A percentile compares a stretch with the other conserved stretches of the same genome.
These are phyloP conservation scores for Magnusiomyces paraingens DNA, from an alignment of 1,139 yeast species.

Conservation along the genomic window DNA sequence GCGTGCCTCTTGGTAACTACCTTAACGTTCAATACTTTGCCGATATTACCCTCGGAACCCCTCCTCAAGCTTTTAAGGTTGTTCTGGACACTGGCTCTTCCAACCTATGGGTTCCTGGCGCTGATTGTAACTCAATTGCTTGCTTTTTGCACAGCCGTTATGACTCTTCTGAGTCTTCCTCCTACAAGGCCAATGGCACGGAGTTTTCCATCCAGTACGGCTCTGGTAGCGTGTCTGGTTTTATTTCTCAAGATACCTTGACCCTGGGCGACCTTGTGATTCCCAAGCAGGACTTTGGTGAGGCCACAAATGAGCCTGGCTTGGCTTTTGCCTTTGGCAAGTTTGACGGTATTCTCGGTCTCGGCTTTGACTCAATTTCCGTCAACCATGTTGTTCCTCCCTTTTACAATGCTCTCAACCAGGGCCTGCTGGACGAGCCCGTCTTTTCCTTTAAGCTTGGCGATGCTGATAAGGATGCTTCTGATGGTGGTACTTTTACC, in stretches of 20 bases:
- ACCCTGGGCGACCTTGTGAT: slow-evolving; percentile 77
- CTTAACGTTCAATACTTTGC: slow-evolving; percentile 93
- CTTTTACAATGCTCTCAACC: slow-evolving; percentile 75
- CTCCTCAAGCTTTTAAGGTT: slow-evolving; percentile 79
- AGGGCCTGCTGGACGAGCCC: slow-evolving; percentile 73
- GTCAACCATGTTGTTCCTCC: slow-evolving; percentile 90
- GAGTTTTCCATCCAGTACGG: slow-evolving; percentile 85
- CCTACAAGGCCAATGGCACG: slow-evolving; percentile 81
- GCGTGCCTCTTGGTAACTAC: slow-evolving; percentile 83
- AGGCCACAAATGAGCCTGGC: slow-evolving; percentile 96
- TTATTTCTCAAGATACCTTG: slow-evolving; percentile 75
- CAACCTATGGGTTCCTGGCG: slow-evolving; percentile 92
- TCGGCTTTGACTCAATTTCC: slow-evolving; percentile 86
- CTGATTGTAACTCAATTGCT: slow-evolving; percentile 86
- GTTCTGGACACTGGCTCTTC: slow-evolving; percentile 89
- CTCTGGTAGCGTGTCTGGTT: slow-evolving; percentile 88
- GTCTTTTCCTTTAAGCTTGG: slow-evolving; percentile 90
- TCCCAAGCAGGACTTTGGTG: slow-evolving; percentile 88
- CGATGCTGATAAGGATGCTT: slow-evolving; percentile 56
- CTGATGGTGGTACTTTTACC: slow-evolving; percentile 83
- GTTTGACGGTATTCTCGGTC: slow-evolving; percentile 93
- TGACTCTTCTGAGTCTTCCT: slow-evolving; percentile 69
- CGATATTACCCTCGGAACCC: slow-evolving; percentile 84
- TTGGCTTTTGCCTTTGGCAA: slow-evolving; percentile 97
- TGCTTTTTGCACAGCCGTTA: slow-evolving; percentile 90